These are phyloP conservation scores for Cyberlindnera saturnus DNA, from an alignment of 805 yeast genomes.

Conservation along the genomic window DNA sequence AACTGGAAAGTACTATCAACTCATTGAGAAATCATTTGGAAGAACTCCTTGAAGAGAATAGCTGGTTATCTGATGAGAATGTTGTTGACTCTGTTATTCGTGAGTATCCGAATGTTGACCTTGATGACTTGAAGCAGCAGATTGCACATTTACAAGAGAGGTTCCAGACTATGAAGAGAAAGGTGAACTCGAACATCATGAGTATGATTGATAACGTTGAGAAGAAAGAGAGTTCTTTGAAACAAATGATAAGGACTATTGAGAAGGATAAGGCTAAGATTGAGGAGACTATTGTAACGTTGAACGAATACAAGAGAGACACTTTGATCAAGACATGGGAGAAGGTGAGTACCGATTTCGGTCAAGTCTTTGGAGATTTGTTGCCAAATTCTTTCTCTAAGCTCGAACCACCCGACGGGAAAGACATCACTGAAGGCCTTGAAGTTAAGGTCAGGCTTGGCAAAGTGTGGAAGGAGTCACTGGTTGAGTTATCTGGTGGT, in stretches of 20 bases:
- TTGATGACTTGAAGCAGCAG: conserved; percentile 56
- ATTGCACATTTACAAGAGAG: conserved; percentile 50
- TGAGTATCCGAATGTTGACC: conserved; percentile 56
- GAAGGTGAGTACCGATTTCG: conserved; percentile 85
- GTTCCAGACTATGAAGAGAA: conserved; percentile 66
- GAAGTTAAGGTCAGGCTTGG: conserved; percentile 90
- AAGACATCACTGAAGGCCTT: conserved; percentile 82
- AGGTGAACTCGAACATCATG: conserved; percentile 82
- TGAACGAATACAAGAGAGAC: conserved; percentile 79
- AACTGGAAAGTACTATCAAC: conserved; percentile 33
- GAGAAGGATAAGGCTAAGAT: conserved; percentile 87
- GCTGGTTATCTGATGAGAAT: conserved; percentile 69
- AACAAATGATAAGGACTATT: conserved; percentile 76
- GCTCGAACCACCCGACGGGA: conserved; percentile 73
- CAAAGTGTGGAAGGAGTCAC: conserved; percentile 89
- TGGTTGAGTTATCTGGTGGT: conserved; percentile 95
- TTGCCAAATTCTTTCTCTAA: conserved; percentile 89
- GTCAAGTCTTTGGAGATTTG: conserved; percentile 80
- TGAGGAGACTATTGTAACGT: conserved; percentile 75
- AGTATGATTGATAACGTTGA: conserved; percentile 88
- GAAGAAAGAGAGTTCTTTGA: conserved; percentile 73
- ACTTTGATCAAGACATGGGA: conserved; percentile 81
- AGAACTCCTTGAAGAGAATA: conserved; percentile 45
- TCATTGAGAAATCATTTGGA: conserved; percentile 35
- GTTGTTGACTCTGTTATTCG: conserved; percentile 50